phyloP scores from a whole-genome alignment of 2,329 filamentous ascomycete genomes.

The Alternaria longipes region DNA sequence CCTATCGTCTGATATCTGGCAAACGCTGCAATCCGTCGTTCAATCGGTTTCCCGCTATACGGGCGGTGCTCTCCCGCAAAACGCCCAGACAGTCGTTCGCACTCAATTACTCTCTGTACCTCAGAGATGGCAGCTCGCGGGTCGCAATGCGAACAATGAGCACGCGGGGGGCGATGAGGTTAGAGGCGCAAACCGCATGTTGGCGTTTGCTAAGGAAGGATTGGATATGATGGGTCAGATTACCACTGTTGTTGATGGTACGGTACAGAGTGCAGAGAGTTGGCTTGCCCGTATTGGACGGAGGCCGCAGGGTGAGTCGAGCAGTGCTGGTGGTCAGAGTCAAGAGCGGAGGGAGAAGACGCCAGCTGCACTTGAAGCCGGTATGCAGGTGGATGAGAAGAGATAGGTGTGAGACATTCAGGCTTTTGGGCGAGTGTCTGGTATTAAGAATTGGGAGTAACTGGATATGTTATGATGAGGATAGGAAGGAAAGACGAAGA shows the following conservation, averaged over 20 bases:
- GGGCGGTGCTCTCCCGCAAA: slow-evolving; percentile 89
- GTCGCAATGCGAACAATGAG: slow-evolving; percentile 53
- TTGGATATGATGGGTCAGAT: slow-evolving; percentile 95
- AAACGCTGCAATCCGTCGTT: slow-evolving; percentile 76
- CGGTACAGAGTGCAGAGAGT: slow-evolving; percentile 86
- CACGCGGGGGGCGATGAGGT: slow-evolving; percentile 53
- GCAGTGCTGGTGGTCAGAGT: neutral
- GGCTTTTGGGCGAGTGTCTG: neutral
- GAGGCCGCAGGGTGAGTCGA: slow-evolving; percentile 21
- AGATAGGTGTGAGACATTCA: slow-evolving; percentile 2
- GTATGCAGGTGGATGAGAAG: slow-evolving; percentile 10
- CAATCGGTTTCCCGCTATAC: slow-evolving; percentile 88
- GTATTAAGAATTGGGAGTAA: neutral
- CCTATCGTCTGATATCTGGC: slow-evolving; percentile 59
- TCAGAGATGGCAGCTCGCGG: slow-evolving; percentile 80
- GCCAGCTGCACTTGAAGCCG: slow-evolving; percentile 19
- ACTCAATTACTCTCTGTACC: slow-evolving; percentile 85
- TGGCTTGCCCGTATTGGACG: slow-evolving; percentile 83
- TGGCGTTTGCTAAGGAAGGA: slow-evolving; percentile 88
- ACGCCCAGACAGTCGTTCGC: slow-evolving; percentile 83
- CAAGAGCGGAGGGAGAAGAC: slow-evolving; percentile 25
- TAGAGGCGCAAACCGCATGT: slow-evolving; percentile 74
- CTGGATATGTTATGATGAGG: neutral
- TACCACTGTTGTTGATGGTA: slow-evolving; percentile 85
- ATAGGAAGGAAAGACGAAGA: neutral